Base-by-base conservation (phyloP, 441 rosid species). In the Pelargonium australe region DNA sequence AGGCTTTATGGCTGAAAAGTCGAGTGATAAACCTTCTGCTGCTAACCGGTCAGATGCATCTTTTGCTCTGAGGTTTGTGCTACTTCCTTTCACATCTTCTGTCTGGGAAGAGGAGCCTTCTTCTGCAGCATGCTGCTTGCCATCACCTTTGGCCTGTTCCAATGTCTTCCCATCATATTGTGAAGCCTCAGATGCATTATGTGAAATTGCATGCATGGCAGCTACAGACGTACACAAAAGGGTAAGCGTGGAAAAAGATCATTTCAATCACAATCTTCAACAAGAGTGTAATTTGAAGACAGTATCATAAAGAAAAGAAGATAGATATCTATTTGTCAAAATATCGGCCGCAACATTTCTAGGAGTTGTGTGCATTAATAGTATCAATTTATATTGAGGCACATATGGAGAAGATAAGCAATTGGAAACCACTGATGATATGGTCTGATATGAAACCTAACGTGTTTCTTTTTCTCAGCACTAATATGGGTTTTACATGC, bases 1-100 rank as follows among this genome's bases (percentile, higher is more conserved):
- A 0, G 92, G 97, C 78, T 87, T 91, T 76, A 91, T 91, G 65
- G 89, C 91, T 0, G 94, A 84, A 68, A 87, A 80, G 78, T 91
- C 96, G 23, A 76, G 75, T 34, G 87, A 74, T 43, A 79, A 37
- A 67, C 76, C 83, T 67, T 67, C 89, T 2, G 74, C 68, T 57
- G 80, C 69, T 78, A 64, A 76, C 5, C 72, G 78, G 64, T 87
- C 79, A 25, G 84, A 49, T 70, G 80, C 68, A 73, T 77, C 83
- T 49, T 78, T 80, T 71, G 78, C 75, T 80, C 81, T 72, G 55
- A 73, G 68, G 77, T 69, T 79, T 66, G 70, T 9, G 75, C 68
- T 74, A 68, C 81, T 80, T 74, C 77, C 83, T 72, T 80, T 84
- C n/a, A 58, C 80, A 63, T 78, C 85, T 72, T 83, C 89, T 19